Evolutionary conservation across 2,329 filamentous ascomycete genomes (phyloP).

Genomic region (Sporothrix protearum): DNA sequence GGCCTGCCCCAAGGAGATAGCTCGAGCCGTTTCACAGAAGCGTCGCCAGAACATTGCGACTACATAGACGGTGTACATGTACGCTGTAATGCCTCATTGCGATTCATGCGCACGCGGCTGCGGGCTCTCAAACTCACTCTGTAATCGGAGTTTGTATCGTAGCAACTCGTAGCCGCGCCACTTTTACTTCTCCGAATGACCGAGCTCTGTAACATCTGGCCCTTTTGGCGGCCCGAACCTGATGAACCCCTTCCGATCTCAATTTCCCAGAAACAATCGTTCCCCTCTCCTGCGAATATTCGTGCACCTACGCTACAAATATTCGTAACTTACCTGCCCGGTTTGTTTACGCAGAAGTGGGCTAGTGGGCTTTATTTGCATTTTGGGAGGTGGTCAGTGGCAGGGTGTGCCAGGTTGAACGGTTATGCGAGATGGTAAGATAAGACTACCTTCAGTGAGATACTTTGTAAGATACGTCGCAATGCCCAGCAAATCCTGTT

Average conservation of each 20-base stretch:
- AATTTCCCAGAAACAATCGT: neutral
- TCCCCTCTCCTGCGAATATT: neutral
- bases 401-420: neutral
- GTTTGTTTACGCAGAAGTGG: constrained; percentile 22
- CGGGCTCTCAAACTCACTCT: neutral
- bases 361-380: too few species aligned
- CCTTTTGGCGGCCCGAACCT: neutral
- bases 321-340: neutral
- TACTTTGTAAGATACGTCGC: too few species aligned
- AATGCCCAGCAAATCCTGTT: neutral
- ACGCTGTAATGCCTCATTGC: neutral
- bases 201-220: neutral
- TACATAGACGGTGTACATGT: too few species aligned
- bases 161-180: neutral
- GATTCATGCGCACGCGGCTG: neutral
- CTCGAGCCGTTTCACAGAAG: too few species aligned
- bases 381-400: too few species aligned
- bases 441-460: too few species aligned
- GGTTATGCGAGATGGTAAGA: constrained; percentile 11
- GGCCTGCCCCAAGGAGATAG: neutral
- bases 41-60: neutral
- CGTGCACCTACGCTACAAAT: neutral
- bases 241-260: too few species aligned
- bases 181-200: constrained; percentile 6
- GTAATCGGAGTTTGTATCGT: neutral